Percentiles rank a stretch among this genome's conserved stretches.
phyloP scores from a whole-genome alignment of 352 stramenopile species.

The Discostella stelligera region DNA sequence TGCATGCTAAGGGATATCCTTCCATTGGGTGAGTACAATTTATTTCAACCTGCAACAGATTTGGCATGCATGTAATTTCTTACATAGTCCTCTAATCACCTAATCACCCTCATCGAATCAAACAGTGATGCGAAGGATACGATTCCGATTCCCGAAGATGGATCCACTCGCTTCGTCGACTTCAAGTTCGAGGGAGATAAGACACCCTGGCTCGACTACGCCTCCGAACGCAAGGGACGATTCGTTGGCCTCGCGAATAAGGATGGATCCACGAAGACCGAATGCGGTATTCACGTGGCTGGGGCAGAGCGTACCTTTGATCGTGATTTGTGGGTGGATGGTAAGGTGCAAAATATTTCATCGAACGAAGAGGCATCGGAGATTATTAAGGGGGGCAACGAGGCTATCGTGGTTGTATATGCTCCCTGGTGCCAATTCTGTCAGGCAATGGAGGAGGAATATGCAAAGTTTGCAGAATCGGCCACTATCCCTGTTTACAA shows the following conservation, averaged over 20 bases:
- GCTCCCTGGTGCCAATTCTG: constrained; percentile 85
- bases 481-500: constrained; percentile 72
- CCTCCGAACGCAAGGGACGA: constrained; percentile 78
- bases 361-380: constrained; percentile 66
- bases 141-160: constrained; percentile 82
- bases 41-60: too few species aligned
- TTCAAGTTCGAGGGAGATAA: constrained; percentile 82
- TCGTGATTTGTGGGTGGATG: constrained; percentile 79
- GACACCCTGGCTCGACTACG: constrained; percentile 83
- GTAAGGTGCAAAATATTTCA: constrained; percentile 72
- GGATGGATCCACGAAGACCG: constrained; percentile 83
- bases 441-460: constrained; percentile 82
- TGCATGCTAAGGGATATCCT: constrained; percentile 84
- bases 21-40: constrained; percentile 63
- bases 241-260: constrained; percentile 83
- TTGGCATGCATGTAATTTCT: constrained; percentile 3
- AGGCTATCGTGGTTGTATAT: constrained; percentile 80
- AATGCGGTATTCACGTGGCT: constrained; percentile 84
- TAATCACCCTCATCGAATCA: not conserved
- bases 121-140: constrained; percentile 82
- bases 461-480: constrained; percentile 67
- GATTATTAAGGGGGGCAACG: constrained; percentile 66
- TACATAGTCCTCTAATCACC: not conserved
- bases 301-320: constrained; percentile 83
- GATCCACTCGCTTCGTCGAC: constrained; percentile 76